A percentile compares a stretch with the other conserved stretches of the same genome.
Evolutionary conservation across 306 rosid genomes (phyloP).

Genomic region (Glycyrrhiza uralensis): DNA sequence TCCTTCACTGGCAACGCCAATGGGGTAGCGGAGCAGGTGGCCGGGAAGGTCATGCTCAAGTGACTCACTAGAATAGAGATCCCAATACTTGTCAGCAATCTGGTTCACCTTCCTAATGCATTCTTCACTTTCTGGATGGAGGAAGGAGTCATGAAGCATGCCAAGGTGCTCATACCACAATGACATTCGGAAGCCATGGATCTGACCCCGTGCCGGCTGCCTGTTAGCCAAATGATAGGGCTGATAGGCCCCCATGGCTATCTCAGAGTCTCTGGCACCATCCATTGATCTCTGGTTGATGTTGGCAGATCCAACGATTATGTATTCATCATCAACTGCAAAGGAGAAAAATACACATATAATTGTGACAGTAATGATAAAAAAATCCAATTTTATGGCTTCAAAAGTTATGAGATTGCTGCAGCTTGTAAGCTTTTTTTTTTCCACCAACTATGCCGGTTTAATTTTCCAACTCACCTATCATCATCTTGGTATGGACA

Average conservation of each 20-base stretch:
- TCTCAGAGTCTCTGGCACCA: constrained; percentile 69
- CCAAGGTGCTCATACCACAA: constrained; percentile 80
- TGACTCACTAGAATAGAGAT: constrained; percentile 50
- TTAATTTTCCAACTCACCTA: constrained; percentile 42
- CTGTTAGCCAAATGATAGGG: constrained; percentile 51
- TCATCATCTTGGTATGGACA: constrained; percentile 79
- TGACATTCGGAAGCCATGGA: constrained; percentile 69
- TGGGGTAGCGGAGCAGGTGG: constrained; percentile 66
- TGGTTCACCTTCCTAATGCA: constrained; percentile 56
- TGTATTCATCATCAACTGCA: constrained; percentile 76
- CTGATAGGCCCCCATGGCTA: constrained; percentile 74
- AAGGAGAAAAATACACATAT: neutral
- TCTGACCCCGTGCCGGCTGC: constrained; percentile 63
- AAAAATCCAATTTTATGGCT: neutral
- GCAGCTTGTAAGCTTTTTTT: neutral
- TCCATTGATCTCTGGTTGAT: constrained; percentile 85
- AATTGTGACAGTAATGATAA: neutral
- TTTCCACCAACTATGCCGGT: neutral
- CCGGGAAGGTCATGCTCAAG: constrained; percentile 71
- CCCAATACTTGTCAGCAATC: constrained; percentile 73
- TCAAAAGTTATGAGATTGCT: neutral
- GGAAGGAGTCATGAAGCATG: constrained; percentile 53
- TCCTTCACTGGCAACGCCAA: constrained; percentile 51
- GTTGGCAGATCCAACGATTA: constrained; percentile 74
- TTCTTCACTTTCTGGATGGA: constrained; percentile 49